These are phyloP conservation scores for Colletotrichum shisoi DNA, from an alignment of 2,329 filamentous ascomycete genomes.

Conservation along the genomic window DNA sequence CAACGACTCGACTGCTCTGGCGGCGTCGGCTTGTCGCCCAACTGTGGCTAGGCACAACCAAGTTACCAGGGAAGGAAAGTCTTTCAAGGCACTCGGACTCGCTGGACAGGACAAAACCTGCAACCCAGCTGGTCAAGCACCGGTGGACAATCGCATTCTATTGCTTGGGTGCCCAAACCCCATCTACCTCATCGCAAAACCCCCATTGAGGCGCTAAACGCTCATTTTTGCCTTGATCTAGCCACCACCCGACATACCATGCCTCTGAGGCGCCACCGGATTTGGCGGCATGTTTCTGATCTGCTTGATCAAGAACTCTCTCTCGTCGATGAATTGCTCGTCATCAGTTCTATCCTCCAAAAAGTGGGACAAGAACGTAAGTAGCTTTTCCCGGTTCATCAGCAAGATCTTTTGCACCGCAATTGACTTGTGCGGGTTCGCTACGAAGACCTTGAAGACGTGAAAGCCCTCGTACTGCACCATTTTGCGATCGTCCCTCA, in stretches of 20 bases:
- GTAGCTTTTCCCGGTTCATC: conserved; percentile 91
- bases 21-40: conserved; percentile 5
- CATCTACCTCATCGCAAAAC: neutral
- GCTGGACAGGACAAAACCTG: neutral
- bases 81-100: neutral
- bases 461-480: conserved; percentile 99
- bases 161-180: neutral
- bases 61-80: neutral
- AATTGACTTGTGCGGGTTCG: conserved; percentile 97
- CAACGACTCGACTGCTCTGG: neutral
- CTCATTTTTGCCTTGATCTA: conserved; percentile 14
- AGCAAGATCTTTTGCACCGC: conserved; percentile 94
- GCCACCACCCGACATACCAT: conserved; percentile 36
- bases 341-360: conserved; percentile 95
- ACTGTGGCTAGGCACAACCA: neutral
- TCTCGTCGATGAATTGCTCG: conserved; percentile 98
- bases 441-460: conserved; percentile 99
- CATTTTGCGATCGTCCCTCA: conserved; percentile 97
- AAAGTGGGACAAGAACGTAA: conserved; percentile 89
- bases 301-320: conserved; percentile 95
- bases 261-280: conserved; percentile 62
- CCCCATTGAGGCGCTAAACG: neutral
- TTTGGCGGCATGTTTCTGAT: conserved; percentile 74
- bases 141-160: neutral
- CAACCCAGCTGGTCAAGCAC: neutral